Conservation (phyloP, 176 grass and related monocot species). For the Paspalum vaginatum region DNA sequence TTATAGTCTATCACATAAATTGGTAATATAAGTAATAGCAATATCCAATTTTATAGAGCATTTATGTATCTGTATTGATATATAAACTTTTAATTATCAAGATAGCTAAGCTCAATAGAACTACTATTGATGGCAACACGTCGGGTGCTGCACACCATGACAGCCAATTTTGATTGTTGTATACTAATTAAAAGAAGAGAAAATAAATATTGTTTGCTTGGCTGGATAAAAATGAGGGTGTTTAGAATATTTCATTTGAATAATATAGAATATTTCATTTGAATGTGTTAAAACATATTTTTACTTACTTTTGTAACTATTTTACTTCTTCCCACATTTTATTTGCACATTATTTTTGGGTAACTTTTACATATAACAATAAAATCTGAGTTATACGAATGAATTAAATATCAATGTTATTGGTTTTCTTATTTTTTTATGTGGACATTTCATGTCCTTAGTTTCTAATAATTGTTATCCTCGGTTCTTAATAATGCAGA, state of each 20-base stretch:
- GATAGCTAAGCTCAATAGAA: neutral
- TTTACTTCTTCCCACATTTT: slow-evolving; percentile 11
- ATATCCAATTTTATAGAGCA: neutral
- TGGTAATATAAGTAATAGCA: neutral
- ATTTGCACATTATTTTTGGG: neutral
- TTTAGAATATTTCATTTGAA: too few relatives aligned
- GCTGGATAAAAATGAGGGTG: too few relatives aligned
- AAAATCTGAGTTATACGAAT: neutral
- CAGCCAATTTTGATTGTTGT: too few relatives aligned
- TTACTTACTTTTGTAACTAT: slow-evolving; percentile 25
- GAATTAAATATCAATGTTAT: slow-evolving; percentile 15
- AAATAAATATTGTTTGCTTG: too few relatives aligned
- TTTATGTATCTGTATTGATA: neutral
- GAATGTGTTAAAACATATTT: too few relatives aligned
- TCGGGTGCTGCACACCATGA: neutral
- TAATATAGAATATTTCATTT: too few relatives aligned
- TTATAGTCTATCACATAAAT: neutral
- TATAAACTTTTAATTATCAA: neutral
- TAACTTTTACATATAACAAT: neutral
- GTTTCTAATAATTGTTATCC: neutral
- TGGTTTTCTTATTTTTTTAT: neutral
- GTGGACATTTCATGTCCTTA: neutral
- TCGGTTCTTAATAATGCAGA: slow-evolving; percentile 37
- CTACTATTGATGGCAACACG: neutral
- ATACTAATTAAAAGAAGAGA: too few relatives aligned